These are phyloP conservation scores for Backusella mclennaniae DNA, from an alignment of 192 early-diverging fungal genomes.

Conservation along the genomic window DNA sequence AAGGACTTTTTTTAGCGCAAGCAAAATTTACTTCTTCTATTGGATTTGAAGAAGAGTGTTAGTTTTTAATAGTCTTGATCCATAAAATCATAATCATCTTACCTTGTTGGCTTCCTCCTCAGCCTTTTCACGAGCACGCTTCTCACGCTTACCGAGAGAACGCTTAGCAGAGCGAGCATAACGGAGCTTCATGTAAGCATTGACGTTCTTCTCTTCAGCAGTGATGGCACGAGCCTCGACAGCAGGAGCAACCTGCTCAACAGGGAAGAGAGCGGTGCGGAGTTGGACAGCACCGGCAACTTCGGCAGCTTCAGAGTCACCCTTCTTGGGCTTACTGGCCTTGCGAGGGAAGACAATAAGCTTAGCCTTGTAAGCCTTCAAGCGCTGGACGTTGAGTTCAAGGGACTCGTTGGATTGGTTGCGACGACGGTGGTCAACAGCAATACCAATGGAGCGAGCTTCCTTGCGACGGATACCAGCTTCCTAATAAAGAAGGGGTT, in stretches of 20 bases:
- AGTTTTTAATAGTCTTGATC: neutral
- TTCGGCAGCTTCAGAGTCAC: slow-evolving; percentile 60
- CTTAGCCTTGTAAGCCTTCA: slow-evolving; percentile 93
- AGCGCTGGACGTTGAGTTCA: slow-evolving; percentile 88
- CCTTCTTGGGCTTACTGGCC: slow-evolving; percentile 85
- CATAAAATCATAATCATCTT: slow-evolving; percentile 27
- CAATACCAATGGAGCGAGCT: slow-evolving; percentile 92
- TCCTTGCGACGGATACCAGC: slow-evolving; percentile 93
- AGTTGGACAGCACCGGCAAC: slow-evolving; percentile 64
- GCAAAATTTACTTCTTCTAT: slow-evolving; percentile 14
- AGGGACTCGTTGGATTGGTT: slow-evolving; percentile 96
- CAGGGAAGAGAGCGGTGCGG: slow-evolving; percentile 65
- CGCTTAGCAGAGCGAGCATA: slow-evolving; percentile 75
- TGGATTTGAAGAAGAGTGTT: neutral
- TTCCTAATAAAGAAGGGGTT: slow-evolving; percentile 48
- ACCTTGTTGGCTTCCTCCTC: slow-evolving; percentile 82
- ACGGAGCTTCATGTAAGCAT: slow-evolving; percentile 74
- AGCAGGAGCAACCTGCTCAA: slow-evolving; percentile 53
- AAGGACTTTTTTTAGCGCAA: neutral
- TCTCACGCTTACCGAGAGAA: slow-evolving; percentile 77
- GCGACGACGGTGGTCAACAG: slow-evolving; percentile 95
- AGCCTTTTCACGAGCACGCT: slow-evolving; percentile 75
- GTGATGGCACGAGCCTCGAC: slow-evolving; percentile 57
- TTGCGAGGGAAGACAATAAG: slow-evolving; percentile 97
- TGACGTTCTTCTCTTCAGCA: slow-evolving; percentile 50